A percentile compares a stretch with the other conserved stretches of the same genome.
These are phyloP conservation scores for Megacollybia marginata DNA, from an alignment of 768 basidiomycete species.

Conservation along the genomic window DNA sequence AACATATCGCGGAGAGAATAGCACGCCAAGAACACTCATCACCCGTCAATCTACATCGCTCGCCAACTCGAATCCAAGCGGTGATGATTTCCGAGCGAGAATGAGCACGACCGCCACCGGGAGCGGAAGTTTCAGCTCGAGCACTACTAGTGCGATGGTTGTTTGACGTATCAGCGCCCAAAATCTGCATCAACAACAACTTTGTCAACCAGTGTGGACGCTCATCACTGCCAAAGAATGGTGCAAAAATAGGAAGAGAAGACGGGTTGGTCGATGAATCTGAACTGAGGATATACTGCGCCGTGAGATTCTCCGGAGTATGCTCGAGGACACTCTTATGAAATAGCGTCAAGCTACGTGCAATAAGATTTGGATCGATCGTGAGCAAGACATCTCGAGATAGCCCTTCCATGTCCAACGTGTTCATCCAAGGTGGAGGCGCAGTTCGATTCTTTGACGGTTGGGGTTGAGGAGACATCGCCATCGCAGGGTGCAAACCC, in stretches of 20 bases:
- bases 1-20: constrained; percentile 62
- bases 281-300: constrained; percentile 24
- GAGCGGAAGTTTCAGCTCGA: constrained; percentile 23
- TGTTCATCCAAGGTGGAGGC: constrained; percentile 35
- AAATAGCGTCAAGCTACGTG: constrained; percentile 55
- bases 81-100: constrained; percentile 67
- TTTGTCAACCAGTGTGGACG: constrained; percentile 79
- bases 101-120: constrained; percentile 33
- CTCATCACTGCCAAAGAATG: constrained; percentile 62
- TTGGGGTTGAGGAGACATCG: constrained; percentile 9
- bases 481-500: constrained; percentile 13
- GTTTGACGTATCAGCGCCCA: constrained; percentile 49
- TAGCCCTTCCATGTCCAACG: constrained; percentile 58
- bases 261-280: background rate
- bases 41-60: constrained; percentile 61
- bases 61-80: constrained; percentile 67
- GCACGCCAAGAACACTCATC: constrained; percentile 80
- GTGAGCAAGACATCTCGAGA: constrained; percentile 57
- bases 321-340: constrained; percentile 47
- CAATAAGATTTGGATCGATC: constrained; percentile 56
- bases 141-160: constrained; percentile 8
- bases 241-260: constrained; percentile 7
- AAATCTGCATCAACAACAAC: constrained; percentile 60
- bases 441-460: no score
- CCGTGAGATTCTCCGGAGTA: constrained; percentile 47